Evolutionary conservation across 1,284 basidiomycete genomes (phyloP).

Genomic region (Pyrrhoderma lamaoense): DNA sequence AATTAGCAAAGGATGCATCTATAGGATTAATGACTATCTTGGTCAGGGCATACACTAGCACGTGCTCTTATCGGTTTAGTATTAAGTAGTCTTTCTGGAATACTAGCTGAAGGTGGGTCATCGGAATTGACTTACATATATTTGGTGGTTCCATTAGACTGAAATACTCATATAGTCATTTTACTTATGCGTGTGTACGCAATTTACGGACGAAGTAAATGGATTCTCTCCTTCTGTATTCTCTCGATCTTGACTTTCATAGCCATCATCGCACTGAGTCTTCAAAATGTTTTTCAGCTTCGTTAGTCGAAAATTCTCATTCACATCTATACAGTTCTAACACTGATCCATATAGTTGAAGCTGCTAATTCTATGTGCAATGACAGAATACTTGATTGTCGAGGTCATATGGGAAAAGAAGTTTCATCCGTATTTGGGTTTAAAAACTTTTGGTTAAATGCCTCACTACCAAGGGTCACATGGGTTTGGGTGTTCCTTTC

Average conservation of each 20-base stretch:
- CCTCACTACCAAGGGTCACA: background rate
- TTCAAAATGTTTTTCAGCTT: background rate
- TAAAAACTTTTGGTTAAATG: background rate
- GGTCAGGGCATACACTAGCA: too few species aligned
- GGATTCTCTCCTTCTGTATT: background rate
- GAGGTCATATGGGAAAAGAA: too few species aligned
- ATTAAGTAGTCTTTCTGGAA: too few species aligned
- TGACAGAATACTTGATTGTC: too few species aligned
- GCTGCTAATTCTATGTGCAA: too few species aligned
- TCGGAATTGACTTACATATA: too few species aligned
- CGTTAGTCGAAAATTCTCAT: background rate
- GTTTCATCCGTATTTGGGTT: background rate
- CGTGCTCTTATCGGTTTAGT: too few species aligned
- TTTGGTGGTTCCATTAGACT: background rate
- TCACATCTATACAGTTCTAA: background rate
- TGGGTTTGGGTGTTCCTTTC: background rate
- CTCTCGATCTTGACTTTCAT: background rate
- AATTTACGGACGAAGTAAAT: background rate
- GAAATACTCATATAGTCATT: conserved; percentile 7
- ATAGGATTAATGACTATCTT: too few species aligned
- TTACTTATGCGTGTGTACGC: conserved; percentile 1
- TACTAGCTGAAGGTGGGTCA: too few species aligned
- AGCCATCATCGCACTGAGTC: background rate
- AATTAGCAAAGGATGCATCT: too few species aligned
- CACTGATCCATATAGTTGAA: too few species aligned